phyloP scores from a whole-genome alignment of 495 filamentous ascomycete genomes.

The Paragyromitra xinjiangensis region DNA sequence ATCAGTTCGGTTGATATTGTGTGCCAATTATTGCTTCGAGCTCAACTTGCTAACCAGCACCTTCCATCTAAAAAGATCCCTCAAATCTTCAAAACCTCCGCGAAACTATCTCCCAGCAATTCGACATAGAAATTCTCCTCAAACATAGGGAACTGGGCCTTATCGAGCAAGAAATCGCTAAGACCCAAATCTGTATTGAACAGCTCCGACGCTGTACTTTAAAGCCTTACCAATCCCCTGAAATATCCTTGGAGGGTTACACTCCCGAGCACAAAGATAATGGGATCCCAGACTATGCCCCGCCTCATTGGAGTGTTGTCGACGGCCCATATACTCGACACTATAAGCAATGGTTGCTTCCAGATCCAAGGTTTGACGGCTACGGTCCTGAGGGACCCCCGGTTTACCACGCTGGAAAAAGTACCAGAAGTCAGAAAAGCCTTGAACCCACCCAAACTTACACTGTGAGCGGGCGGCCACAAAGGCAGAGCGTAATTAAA shows the following conservation, averaged over 20 bases:
- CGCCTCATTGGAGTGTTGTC: slow-evolving; percentile 85
- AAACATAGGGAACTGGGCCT: slow-evolving; percentile 94
- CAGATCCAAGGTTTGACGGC: slow-evolving; percentile 86
- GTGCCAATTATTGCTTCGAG: slow-evolving; percentile 22
- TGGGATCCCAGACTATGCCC: slow-evolving; percentile 64
- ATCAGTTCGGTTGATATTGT: slow-evolving; percentile 24
- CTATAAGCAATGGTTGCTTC: slow-evolving; percentile 92
- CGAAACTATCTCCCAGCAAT: slow-evolving; percentile 81
- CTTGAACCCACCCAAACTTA: slow-evolving; percentile 58
- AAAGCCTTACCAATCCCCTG: slow-evolving; percentile 72
- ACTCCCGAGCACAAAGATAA: slow-evolving; percentile 45
- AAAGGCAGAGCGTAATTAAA: slow-evolving; percentile 55
- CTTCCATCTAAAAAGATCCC: slow-evolving; percentile 47
- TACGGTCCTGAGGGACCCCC: slow-evolving; percentile 48
- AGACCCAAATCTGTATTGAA: slow-evolving; percentile 94
- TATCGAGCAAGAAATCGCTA: slow-evolving; percentile 95
- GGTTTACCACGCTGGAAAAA: slow-evolving; percentile 37
- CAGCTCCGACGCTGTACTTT: slow-evolving; percentile 90
- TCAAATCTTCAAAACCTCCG: slow-evolving; percentile 61
- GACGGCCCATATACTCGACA: slow-evolving; percentile 93
- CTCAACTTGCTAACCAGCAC: slow-evolving; percentile 41
- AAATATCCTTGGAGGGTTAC: slow-evolving; percentile 61
- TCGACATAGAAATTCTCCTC: slow-evolving; percentile 88
- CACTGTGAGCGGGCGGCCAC: slow-evolving; percentile 66
- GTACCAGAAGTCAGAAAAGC: slow-evolving; percentile 46